Percentiles rank a stretch among this genome's conserved stretches.
phyloP scores from a whole-genome alignment of 75 land plant species.

The Cryptomeria japonica region DNA sequence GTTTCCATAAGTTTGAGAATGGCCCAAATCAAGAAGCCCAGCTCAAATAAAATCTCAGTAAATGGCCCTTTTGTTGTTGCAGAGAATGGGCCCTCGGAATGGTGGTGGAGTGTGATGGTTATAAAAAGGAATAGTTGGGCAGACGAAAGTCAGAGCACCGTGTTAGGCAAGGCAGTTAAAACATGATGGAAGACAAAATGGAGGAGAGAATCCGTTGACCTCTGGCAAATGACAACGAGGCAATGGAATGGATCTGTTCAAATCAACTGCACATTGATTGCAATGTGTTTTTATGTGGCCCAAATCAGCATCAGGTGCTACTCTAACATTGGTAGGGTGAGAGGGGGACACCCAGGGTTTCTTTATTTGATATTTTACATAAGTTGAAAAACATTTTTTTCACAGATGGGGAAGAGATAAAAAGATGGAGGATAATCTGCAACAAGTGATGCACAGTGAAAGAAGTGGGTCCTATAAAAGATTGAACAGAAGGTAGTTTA shows the following conservation, averaged over 20 bases:
- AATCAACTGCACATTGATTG: neutral
- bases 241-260: neutral
- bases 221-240: neutral
- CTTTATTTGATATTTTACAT: neutral
- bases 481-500: neutral
- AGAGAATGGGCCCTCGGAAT: neutral
- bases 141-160: neutral
- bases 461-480: neutral
- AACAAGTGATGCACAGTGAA: neutral
- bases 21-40: too few relatives aligned
- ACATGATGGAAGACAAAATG: neutral
- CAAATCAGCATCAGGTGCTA: neutral
- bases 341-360: neutral
- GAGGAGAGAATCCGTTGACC: neutral
- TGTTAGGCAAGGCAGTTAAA: neutral
- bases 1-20: conserved; percentile 20
- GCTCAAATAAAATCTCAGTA: neutral
- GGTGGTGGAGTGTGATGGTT: neutral
- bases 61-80: neutral
- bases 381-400: neutral
- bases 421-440: neutral
- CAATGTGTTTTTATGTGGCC: neutral
- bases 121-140: neutral
- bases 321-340: neutral
- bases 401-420: neutral